Conservation (phyloP, 805 yeast genomes). For the Monosporozyma servazzii region DNA sequence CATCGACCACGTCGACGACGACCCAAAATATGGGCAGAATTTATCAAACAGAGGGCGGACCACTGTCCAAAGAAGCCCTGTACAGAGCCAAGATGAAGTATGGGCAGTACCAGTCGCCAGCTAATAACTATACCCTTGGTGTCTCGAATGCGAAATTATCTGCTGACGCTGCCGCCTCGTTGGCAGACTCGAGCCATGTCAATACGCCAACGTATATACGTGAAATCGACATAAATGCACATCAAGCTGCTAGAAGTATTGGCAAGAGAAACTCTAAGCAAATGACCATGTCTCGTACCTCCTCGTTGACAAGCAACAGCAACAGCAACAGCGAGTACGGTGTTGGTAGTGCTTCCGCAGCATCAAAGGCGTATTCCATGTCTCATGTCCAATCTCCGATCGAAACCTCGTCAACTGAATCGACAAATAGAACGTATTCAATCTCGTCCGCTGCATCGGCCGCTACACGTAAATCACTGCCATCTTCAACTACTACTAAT, state of each 20-base stretch:
- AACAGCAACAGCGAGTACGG: too few relatives aligned
- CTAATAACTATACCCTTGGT: conserved; percentile 45
- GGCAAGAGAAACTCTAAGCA: conserved; percentile 1
- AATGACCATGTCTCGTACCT: not conserved
- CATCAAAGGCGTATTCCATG: conserved; percentile 24
- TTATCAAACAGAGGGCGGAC: conserved; percentile 63
- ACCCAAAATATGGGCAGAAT: conserved; percentile 20
- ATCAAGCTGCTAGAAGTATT: conserved; percentile 25
- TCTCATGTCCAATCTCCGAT: not conserved
- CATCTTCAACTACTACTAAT: not conserved
- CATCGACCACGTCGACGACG: not conserved
- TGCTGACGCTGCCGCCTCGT: conserved; percentile 63
- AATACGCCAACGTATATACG: conserved; percentile 57
- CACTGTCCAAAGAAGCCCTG: conserved; percentile 63
- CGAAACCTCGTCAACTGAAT: not conserved
- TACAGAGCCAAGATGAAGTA: conserved; percentile 66
- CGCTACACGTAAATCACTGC: conserved; percentile 1
- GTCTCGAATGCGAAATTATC: conserved; percentile 49
- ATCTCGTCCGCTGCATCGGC: conserved; percentile 13
- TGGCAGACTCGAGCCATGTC: conserved; percentile 60
- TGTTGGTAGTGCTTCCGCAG: conserved; percentile 15
- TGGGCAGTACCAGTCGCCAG: conserved; percentile 44
- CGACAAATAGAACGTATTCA: conserved; percentile 10
- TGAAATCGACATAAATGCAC: conserved; percentile 27
- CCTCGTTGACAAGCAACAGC: not conserved